A percentile compares a stretch with the other conserved stretches of the same genome.
These are phyloP conservation scores for Trichoderma endophyticum DNA, from an alignment of 2,329 filamentous ascomycete genomes.

Conservation along the genomic window DNA sequence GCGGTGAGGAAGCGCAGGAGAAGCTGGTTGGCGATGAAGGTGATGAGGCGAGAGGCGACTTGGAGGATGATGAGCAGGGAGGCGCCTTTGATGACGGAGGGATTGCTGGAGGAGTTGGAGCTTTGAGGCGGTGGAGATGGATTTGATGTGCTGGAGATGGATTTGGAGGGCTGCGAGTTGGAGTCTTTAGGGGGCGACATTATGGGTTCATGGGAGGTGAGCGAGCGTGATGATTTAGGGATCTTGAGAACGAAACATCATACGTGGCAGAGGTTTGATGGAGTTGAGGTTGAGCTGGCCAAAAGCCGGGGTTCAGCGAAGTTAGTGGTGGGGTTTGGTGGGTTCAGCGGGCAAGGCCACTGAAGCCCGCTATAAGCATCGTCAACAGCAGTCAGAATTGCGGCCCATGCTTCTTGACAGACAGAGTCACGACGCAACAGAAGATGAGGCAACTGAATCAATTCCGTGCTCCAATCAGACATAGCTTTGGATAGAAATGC, in stretches of 20 bases:
- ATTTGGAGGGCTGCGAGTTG: background rate
- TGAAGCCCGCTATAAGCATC: background rate
- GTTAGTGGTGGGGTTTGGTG: background rate
- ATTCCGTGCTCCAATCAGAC: background rate
- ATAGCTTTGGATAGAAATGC: background rate
- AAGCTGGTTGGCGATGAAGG: slow-evolving; percentile 88
- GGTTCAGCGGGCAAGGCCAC: background rate
- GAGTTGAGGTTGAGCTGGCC: background rate
- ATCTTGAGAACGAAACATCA: background rate
- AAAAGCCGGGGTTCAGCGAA: background rate
- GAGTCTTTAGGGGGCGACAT: background rate
- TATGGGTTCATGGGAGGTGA: background rate
- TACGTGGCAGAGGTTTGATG: background rate
- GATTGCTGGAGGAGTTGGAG: slow-evolving; percentile 23
- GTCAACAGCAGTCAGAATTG: background rate
- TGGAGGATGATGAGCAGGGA: slow-evolving; percentile 86
- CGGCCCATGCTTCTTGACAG: background rate
- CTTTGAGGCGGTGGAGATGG: background rate
- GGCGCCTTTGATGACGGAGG: slow-evolving; percentile 62
- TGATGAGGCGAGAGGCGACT: slow-evolving; percentile 79
- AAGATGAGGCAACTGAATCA: too few species aligned
- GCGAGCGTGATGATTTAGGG: background rate
- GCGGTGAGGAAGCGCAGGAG: slow-evolving; percentile 86
- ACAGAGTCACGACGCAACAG: background rate
- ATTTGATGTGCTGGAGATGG: background rate